A percentile compares a stretch with the other conserved stretches of the same genome.
phyloP scores from a whole-genome alignment of 345 rosid genomes.

The Linum usitatissimum region DNA sequence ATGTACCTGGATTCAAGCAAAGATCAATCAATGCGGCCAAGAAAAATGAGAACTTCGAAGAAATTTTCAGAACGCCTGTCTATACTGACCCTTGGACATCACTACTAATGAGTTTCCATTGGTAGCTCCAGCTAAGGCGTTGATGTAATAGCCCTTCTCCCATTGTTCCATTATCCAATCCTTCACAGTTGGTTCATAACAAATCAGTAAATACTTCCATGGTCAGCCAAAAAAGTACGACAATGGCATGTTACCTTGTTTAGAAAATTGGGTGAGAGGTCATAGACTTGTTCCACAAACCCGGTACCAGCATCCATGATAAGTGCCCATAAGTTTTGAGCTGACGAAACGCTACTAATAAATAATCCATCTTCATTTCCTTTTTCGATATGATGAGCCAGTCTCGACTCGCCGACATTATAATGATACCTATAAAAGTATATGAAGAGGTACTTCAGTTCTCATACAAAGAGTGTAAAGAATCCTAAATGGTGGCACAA shows the following conservation, averaged over 20 bases:
- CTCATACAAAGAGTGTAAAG: background rate
- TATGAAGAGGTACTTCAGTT: background rate
- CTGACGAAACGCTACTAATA: slow-evolving; percentile 87
- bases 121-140: slow-evolving; percentile 81
- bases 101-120: slow-evolving; percentile 92
- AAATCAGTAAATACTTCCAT: background rate
- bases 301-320: slow-evolving; percentile 98
- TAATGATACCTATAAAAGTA: slow-evolving; percentile 68
- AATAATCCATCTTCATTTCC: slow-evolving; percentile 89
- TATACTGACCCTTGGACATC: slow-evolving; percentile 83
- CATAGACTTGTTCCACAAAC: slow-evolving; percentile 78
- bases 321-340: slow-evolving; percentile 89
- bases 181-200: slow-evolving; percentile 24
- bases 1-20: slow-evolving; percentile 40
- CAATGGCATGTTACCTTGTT: slow-evolving; percentile 47
- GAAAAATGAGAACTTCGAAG: background rate
- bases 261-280: slow-evolving; percentile 66
- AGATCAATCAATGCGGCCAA: background rate
- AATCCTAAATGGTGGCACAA: background rate
- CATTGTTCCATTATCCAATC: slow-evolving; percentile 99
- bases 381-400: slow-evolving; percentile 73
- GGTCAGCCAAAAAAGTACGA: background rate
- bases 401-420: slow-evolving; percentile 76
- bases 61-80: background rate
- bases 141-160: slow-evolving; percentile 94